These are phyloP conservation scores for Stephanodiscus triporus DNA, from an alignment of 108 stramenopile genomes.

Conservation along the genomic window DNA sequence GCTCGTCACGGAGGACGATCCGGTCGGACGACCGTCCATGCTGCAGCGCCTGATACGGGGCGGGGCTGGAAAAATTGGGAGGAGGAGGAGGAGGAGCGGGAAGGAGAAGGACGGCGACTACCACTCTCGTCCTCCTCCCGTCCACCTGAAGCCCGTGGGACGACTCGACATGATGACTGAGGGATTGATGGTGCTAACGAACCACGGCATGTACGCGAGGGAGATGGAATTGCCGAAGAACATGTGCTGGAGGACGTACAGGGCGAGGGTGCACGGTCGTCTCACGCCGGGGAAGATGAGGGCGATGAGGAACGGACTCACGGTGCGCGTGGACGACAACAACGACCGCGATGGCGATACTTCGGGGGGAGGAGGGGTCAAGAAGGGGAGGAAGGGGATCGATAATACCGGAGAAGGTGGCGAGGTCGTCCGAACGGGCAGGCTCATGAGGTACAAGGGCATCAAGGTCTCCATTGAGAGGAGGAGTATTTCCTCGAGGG, in stretches of 20 bases:
- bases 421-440: slow-evolving; percentile 19
- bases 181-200: slow-evolving; percentile 80
- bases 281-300: slow-evolving; percentile 59
- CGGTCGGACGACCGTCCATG: slow-evolving; percentile 71
- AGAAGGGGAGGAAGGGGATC: slow-evolving; percentile 34
- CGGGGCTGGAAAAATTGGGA: slow-evolving; percentile 62
- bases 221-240: slow-evolving; percentile 75
- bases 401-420: not conserved
- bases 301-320: slow-evolving; percentile 57
- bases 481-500: slow-evolving; percentile 8
- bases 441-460: slow-evolving; percentile 51
- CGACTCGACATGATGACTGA: slow-evolving; percentile 82
- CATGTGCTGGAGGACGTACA: slow-evolving; percentile 71
- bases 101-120: no score
- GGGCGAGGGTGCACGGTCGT: slow-evolving; percentile 74
- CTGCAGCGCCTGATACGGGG: slow-evolving; percentile 66
- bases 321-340: slow-evolving; percentile 43
- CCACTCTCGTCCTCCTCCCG: slow-evolving; percentile 4
- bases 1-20: slow-evolving; percentile 76
- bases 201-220: slow-evolving; percentile 73
- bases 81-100: slow-evolving; percentile 18
- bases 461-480: slow-evolving; percentile 73
- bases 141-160: slow-evolving; percentile 80
- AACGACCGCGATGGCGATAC: not conserved
- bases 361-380: slow-evolving; percentile 14